Percentiles rank a stretch among this genome's conserved stretches.
Conservation (phyloP, 257 asterid genomes). For the Parsonsia alboflavescens region DNA sequence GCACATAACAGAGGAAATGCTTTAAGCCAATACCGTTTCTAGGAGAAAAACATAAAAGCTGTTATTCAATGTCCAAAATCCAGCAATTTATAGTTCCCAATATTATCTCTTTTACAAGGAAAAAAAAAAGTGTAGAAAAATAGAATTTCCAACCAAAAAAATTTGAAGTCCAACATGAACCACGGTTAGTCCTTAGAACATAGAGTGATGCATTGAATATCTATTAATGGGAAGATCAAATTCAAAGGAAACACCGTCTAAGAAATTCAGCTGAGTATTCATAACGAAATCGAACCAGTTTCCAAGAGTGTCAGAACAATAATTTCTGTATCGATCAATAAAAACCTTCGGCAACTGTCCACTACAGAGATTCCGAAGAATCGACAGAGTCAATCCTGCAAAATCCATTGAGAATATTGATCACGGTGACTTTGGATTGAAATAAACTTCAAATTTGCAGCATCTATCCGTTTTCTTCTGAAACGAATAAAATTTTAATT, state of each 20-base stretch:
- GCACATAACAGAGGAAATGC: background rate
- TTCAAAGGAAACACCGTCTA: background rate
- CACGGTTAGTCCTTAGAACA: background rate
- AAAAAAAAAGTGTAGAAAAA: background rate
- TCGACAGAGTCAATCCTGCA: constrained; percentile 64
- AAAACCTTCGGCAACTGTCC: constrained; percentile 45
- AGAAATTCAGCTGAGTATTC: background rate
- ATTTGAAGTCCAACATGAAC: background rate
- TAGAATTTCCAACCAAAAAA: background rate
- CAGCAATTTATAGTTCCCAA: background rate
- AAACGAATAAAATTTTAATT: background rate
- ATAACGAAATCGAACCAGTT: constrained; percentile 38
- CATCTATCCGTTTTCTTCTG: background rate
- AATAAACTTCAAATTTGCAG: background rate
- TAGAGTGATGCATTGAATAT: background rate
- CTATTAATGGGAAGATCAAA: background rate
- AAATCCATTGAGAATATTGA: background rate
- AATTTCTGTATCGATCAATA: constrained; percentile 63
- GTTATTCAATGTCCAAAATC: background rate
- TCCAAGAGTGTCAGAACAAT: constrained; percentile 57
- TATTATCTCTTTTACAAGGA: background rate
- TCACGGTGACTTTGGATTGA: background rate
- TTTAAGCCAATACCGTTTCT: background rate
- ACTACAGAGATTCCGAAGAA: constrained; percentile 47
- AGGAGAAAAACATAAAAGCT: background rate